Conservation (phyloP, 352 stramenopile genomes). For the Phytophthora cactorum region DNA sequence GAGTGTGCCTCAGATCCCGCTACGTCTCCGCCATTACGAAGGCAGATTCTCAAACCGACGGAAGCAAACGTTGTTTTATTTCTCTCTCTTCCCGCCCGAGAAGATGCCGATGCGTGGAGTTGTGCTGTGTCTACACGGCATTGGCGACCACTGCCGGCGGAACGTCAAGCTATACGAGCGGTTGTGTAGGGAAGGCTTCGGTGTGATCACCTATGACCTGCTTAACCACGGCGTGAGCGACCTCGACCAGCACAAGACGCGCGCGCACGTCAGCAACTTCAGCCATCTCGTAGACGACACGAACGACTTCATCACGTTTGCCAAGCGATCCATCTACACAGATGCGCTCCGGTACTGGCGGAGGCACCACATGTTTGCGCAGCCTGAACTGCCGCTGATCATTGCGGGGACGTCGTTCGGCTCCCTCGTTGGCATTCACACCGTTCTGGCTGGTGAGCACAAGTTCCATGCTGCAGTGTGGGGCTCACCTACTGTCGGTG, state of each 20-base stretch:
- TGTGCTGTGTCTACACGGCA: constrained; percentile 53
- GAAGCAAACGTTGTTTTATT: constrained; percentile 49
- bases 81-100: constrained; percentile 42
- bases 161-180: constrained; percentile 55
- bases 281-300: constrained; percentile 57
- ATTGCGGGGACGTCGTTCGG: constrained; percentile 46
- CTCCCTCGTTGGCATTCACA: constrained; percentile 44
- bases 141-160: constrained; percentile 50
- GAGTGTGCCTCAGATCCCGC: constrained; percentile 21
- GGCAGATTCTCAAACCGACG: constrained; percentile 49
- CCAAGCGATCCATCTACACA: constrained; percentile 39
- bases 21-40: constrained; percentile 44
- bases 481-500: constrained; percentile 37
- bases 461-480: constrained; percentile 44
- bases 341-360: constrained; percentile 36
- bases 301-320: constrained; percentile 51
- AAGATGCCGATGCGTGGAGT: constrained; percentile 44
- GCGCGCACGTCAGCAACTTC: constrained; percentile 48
- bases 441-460: constrained; percentile 42
- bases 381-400: constrained; percentile 41
- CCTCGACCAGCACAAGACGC: constrained; percentile 39
- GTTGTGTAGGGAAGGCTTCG: constrained; percentile 49
- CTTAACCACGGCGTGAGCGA: constrained; percentile 58
- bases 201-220: constrained; percentile 57
- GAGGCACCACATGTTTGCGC: constrained; percentile 12